A percentile compares a stretch with the other conserved stretches of the same genome.
Evolutionary conservation across 345 rosid genomes (phyloP).

Genomic region (Capsella bursapastoris): DNA sequence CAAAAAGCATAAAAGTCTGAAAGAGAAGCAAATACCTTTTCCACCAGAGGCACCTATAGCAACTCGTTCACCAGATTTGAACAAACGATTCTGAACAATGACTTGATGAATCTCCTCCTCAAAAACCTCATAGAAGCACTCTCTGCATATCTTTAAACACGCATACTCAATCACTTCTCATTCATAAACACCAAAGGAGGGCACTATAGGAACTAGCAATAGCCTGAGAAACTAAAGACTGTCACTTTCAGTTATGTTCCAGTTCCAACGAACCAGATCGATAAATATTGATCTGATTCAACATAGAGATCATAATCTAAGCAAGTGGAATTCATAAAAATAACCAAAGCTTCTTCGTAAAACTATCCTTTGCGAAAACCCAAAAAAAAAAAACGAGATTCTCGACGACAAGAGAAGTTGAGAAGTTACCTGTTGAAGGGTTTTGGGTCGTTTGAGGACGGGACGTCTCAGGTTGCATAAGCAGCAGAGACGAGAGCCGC

Average conservation of each 20-base stretch:
- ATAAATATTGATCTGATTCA: neutral
- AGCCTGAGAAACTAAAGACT: neutral
- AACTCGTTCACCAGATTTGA: conserved; percentile 81
- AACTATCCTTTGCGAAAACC: conserved; percentile 4
- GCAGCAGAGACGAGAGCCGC: conserved; percentile 61
- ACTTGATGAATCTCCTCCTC: conserved; percentile 89
- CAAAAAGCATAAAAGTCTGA: neutral
- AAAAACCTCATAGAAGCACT: conserved; percentile 79
- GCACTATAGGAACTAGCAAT: neutral
- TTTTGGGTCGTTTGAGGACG: conserved; percentile 88
- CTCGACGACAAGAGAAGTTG: neutral
- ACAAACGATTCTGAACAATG: conserved; percentile 64
- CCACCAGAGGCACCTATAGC: conserved; percentile 97
- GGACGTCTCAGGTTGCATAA: conserved; percentile 64
- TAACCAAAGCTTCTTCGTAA: neutral
- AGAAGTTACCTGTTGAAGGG: conserved; percentile 73
- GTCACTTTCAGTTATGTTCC: neutral
- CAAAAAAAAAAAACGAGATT: conserved; percentile 4
- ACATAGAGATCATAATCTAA: neutral
- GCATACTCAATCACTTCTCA: neutral
- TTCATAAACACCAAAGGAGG: neutral
- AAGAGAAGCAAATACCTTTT: conserved; percentile 57
- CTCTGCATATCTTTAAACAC: conserved; percentile 74
- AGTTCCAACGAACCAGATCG: neutral
- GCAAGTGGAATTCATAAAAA: neutral